Conservation (phyloP, 768 basidiomycete genomes). For the Leucosporidium creatinivorum region DNA sequence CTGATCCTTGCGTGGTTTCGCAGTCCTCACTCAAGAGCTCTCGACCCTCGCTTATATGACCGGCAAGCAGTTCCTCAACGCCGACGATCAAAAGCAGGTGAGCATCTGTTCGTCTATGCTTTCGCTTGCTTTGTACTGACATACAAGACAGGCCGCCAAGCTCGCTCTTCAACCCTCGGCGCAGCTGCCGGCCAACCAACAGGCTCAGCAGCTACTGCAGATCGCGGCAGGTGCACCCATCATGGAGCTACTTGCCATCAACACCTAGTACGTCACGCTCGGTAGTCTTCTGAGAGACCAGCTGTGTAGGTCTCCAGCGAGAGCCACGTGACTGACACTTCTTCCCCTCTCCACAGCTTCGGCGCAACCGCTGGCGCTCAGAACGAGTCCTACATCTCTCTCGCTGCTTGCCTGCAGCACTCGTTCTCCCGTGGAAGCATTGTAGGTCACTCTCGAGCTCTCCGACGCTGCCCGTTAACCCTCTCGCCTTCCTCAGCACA, state of each 20-base stretch:
- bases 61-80: constrained; percentile 2
- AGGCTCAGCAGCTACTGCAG: background rate
- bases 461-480: too few relatives aligned
- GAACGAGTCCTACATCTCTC: constrained; percentile 47
- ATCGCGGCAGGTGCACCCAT: background rate
- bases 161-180: background rate
- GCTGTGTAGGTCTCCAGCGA: too few relatives aligned
- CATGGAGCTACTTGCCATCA: constrained; percentile 22
- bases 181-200: constrained; percentile 9
- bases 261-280: constrained; percentile 1
- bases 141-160: background rate
- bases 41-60: constrained; percentile 18
- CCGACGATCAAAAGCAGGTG: background rate
- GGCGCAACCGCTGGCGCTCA: too few relatives aligned
- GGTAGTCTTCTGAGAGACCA: too few relatives aligned
- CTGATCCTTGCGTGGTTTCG: constrained; percentile 16
- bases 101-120: too few relatives aligned
- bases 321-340: too few relatives aligned
- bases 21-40: constrained; percentile 20
- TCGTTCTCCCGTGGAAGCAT: constrained; percentile 17
- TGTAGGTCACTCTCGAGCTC: constrained; percentile 13
- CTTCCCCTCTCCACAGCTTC: too few relatives aligned
- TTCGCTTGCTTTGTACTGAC: too few relatives aligned
- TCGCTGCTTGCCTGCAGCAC: constrained; percentile 33
- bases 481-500: constrained; percentile 22